A percentile compares a stretch with the other conserved stretches of the same genome.
These are phyloP conservation scores for Lentinus polychrous DNA, from an alignment of 1,284 basidiomycete species.

Conservation along the genomic window DNA sequence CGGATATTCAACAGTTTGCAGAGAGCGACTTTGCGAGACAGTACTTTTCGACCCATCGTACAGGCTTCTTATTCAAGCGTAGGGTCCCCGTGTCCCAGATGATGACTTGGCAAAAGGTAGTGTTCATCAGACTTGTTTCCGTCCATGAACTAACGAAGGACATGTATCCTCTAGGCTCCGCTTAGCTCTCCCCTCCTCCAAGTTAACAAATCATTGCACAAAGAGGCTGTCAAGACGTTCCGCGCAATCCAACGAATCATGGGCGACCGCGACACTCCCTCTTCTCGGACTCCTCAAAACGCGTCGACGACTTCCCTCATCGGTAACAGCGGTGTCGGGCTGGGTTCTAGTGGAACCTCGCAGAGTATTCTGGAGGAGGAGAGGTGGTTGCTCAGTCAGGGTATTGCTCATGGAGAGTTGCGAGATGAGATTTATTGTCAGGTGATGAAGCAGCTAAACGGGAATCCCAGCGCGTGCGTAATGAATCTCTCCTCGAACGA, in stretches of 20 bases:
- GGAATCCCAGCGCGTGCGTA: conserved; percentile 72
- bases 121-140: conserved; percentile 3
- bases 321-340: conserved; percentile 6
- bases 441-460: conserved; percentile 82
- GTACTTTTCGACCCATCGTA: conserved; percentile 85
- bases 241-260: conserved; percentile 86
- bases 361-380: conserved; percentile 69
- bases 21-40: conserved; percentile 77
- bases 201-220: conserved; percentile 51
- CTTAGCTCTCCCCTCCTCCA: conserved; percentile 70
- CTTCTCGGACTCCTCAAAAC: conserved; percentile 36
- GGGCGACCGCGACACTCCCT: conserved; percentile 80
- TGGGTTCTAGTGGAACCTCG: conserved; percentile 14
- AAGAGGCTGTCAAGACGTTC: conserved; percentile 79
- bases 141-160: conserved; percentile 3
- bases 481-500: neutral
- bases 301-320: conserved; percentile 49
- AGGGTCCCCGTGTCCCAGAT: conserved; percentile 75
- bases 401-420: conserved; percentile 72
- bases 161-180: conserved; percentile 36
- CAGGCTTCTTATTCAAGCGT: conserved; percentile 77
- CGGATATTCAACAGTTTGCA: conserved; percentile 79
- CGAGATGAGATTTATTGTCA: conserved; percentile 92
- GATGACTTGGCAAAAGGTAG: conserved; percentile 85
- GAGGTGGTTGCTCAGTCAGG: conserved; percentile 77